Evolutionary conservation across 768 basidiomycete species (phyloP), one percentile per base, ranked within the genome.

Genomic region (Panaeolus papilionaceus): DNA sequence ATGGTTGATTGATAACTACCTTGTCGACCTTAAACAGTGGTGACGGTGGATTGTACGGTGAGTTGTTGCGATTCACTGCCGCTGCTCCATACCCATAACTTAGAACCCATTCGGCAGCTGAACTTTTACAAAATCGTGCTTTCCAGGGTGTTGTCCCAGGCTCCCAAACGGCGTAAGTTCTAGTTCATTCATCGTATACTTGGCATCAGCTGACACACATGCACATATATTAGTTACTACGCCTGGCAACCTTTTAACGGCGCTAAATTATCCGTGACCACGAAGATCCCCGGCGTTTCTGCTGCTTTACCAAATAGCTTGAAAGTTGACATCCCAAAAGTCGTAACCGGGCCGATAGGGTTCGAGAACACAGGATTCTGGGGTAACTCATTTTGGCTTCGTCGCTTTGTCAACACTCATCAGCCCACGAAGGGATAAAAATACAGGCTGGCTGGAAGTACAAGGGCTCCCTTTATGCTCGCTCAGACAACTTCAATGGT

Each of bases 121-220:
- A 78, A 69, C 70, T 88, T 26, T 75, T 89, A 4, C 86, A 86
- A 71, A 89, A 89, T 71, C 79, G 88, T 20, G 87, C 88, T 2
- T 88, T 89, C 73, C 88, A 89, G 72, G 81, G 80, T 61, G 86
- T 88, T 37, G 79, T 83, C 26, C 84, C 87, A 14, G 80, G 81
- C 62, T 85, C 84, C 1, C 66, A 77, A 11, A 80, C 75, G 37
- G 84, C 87, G 65, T 76, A 87, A 12, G 80, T 58, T 33, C 33
- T 5, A 33, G 54, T 33, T 51, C 20, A 14, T 28, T 33, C 3
- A 23, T 23, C 23, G 49, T 28, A 14, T 11, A 4, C 23, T 51
- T 51, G 49, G 23, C 23, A 28, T 51, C 23, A 23, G 14, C 49
- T 28, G 10, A 26, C 8, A 9, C 14, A 12, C 6, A 8, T 51